Conservation (phyloP, 768 basidiomycete species). For the button mushroom (Agaricus bisporus) region DNA sequence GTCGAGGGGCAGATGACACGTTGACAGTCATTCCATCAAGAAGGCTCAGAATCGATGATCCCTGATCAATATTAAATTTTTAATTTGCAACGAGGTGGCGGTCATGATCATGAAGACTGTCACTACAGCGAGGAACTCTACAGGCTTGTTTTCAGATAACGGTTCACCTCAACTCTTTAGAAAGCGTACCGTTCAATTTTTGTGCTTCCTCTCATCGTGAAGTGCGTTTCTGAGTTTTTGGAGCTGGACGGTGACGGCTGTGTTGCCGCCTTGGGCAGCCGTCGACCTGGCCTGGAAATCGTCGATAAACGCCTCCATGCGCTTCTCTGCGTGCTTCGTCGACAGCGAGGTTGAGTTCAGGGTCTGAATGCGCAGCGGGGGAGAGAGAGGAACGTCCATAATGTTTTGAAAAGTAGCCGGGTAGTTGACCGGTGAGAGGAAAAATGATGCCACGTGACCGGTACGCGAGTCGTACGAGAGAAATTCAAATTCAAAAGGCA, state of each 20-base stretch:
- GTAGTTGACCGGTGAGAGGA: background rate
- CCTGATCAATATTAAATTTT: too few species aligned
- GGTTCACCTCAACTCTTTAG: background rate
- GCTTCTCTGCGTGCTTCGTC: constrained; percentile 32
- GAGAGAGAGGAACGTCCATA: constrained; percentile 44
- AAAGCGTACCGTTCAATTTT: constrained; percentile 13
- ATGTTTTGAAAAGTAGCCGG: constrained; percentile 9
- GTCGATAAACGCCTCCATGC: constrained; percentile 39
- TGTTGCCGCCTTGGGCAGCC: constrained; percentile 44
- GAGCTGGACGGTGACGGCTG: constrained; percentile 52
- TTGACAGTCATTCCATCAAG: too few species aligned
- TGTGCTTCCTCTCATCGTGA: constrained; percentile 39
- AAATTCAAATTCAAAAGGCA: background rate
- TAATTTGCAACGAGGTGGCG: too few species aligned
- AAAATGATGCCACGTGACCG: background rate
- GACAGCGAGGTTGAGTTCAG: constrained; percentile 30
- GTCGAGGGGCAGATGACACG: too few species aligned
- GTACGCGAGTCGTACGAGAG: constrained; percentile 14
- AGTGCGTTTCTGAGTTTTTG: constrained; percentile 50
- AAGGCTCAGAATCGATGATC: too few species aligned
- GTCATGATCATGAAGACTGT: too few species aligned
- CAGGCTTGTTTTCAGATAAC: background rate
- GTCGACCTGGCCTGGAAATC: constrained; percentile 43
- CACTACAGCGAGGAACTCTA: too few species aligned
- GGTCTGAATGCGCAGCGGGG: constrained; percentile 41